Conservation (phyloP, 2,329 filamentous ascomycete genomes). For the Colletotrichum gigasporum region DNA sequence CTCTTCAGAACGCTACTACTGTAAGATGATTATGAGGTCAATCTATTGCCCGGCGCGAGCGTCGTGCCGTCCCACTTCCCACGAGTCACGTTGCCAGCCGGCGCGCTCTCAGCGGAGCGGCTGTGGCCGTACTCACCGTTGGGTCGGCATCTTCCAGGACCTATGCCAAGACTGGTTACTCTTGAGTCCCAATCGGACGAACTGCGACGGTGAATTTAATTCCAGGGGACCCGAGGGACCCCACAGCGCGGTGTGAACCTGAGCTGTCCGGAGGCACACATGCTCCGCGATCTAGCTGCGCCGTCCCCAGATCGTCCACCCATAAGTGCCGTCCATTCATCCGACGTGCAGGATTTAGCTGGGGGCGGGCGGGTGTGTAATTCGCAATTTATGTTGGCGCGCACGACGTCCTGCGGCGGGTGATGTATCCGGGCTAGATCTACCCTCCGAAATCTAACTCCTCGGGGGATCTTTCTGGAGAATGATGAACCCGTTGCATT, state of each 20-base stretch:
- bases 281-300: slow-evolving; percentile 13
- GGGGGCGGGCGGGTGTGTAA: too few species aligned
- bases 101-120: neutral
- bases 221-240: slow-evolving; percentile 1
- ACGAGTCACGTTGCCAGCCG: slow-evolving; percentile 4
- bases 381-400: too few species aligned
- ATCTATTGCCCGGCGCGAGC: neutral
- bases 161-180: neutral
- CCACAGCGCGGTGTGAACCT: neutral
- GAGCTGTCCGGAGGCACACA: neutral
- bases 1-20: slow-evolving; percentile 1
- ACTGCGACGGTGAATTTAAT: slow-evolving; percentile 11
- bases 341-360: slow-evolving; percentile 14
- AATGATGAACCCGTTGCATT: neutral
- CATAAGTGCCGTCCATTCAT: slow-evolving; percentile 15
- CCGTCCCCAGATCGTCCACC: neutral
- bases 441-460: neutral
- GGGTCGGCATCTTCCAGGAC: too few species aligned
- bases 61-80: neutral
- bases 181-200: slow-evolving; percentile 8
- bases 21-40: slow-evolving; percentile 17
- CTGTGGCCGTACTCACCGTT: neutral
- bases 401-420: neutral
- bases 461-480: neutral
- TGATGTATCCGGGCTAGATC: neutral